phyloP scores from a whole-genome alignment of 208 protist species.

The Wallacemonas collosoma region DNA sequence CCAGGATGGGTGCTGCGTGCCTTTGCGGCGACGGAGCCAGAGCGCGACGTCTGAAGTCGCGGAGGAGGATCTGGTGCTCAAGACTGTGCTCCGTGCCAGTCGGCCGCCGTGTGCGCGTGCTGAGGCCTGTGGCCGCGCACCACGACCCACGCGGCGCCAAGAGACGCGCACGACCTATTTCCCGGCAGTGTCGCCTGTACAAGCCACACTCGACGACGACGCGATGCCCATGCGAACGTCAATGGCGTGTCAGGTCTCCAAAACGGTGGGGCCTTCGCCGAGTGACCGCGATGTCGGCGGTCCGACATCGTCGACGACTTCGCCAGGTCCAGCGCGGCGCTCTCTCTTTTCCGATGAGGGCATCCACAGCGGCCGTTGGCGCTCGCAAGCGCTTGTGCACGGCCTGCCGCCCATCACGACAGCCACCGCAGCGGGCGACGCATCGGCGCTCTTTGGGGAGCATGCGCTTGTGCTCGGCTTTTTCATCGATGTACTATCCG shows the following conservation, averaged over 20 bases:
- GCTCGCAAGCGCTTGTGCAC: neutral
- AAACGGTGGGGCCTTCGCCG: too few species aligned
- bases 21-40: neutral
- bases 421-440: neutral
- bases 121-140: too few species aligned
- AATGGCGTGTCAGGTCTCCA: too few species aligned
- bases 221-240: too few species aligned
- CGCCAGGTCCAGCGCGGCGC: neutral
- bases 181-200: neutral
- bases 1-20: conserved; percentile 11
- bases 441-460: conserved; percentile 24
- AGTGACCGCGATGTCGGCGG: too few species aligned
- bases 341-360: conserved; percentile 4
- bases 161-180: neutral
- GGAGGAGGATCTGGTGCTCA: neutral
- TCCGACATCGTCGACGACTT: too few species aligned
- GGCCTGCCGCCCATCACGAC: conserved; percentile 10
- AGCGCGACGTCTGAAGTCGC: neutral
- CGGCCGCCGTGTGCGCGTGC: too few species aligned
- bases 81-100: neutral
- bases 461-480: conserved; percentile 31
- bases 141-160: too few species aligned
- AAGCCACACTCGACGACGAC: too few species aligned
- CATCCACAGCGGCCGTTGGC: neutral
- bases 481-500: conserved; percentile 15